These are phyloP conservation scores for Nicotiana benthamiana DNA, from an alignment of 257 asterid genomes.

Conservation along the genomic window DNA sequence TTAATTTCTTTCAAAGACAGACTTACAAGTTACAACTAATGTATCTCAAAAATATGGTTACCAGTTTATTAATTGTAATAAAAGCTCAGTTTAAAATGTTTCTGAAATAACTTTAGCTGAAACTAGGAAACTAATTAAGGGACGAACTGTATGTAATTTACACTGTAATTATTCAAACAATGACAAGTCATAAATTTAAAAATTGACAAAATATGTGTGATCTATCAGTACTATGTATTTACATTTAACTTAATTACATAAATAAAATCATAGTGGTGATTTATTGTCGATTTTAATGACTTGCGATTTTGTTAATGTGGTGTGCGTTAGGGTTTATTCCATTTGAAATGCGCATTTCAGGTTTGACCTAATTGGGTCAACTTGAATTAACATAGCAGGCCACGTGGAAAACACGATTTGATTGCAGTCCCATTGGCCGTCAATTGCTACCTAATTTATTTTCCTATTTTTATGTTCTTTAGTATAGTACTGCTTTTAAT, in stretches of 20 bases:
- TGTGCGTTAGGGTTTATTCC: neutral
- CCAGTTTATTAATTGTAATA: neutral
- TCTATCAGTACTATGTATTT: too few species aligned
- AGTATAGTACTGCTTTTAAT: neutral
- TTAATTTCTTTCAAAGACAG: neutral
- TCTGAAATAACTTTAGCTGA: neutral
- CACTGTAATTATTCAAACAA: too few species aligned
- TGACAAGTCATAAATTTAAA: neutral
- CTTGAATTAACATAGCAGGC: neutral
- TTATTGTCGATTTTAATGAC: too few species aligned
- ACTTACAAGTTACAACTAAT: neutral
- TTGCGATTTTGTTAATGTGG: neutral
- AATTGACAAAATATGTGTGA: too few species aligned
- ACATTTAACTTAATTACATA: too few species aligned
- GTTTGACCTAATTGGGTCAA: neutral
- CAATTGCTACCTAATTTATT: neutral
- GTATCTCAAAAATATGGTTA: neutral
- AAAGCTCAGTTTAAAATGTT: neutral
- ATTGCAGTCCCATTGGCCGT: neutral
- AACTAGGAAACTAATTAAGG: neutral
- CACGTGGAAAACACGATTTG: neutral
- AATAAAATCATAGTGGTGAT: neutral
- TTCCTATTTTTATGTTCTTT: neutral
- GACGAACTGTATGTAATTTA: neutral
- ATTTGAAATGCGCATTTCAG: neutral